phyloP scores from a whole-genome alignment of 2,329 filamentous ascomycete genomes.

The Colletotrichum shisoi region DNA sequence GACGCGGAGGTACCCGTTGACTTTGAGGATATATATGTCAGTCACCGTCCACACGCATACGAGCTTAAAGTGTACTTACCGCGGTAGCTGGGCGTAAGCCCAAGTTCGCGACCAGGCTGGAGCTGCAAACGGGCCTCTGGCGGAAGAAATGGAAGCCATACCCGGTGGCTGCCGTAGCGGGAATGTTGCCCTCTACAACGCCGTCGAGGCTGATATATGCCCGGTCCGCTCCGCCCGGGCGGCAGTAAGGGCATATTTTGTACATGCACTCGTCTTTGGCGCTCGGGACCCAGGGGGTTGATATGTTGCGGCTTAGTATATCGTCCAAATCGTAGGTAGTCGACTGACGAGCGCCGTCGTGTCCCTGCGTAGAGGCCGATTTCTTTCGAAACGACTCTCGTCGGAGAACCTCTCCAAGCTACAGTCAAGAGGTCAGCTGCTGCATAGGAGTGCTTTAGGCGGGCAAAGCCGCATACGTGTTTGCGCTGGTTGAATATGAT shows the following conservation, averaged over 20 bases:
- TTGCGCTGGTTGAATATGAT: constrained; percentile 60
- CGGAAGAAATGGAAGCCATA: constrained; percentile 60
- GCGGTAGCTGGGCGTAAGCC: constrained; percentile 51
- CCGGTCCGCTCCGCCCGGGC: constrained; percentile 54
- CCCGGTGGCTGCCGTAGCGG: constrained; percentile 58
- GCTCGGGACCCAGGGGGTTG: constrained; percentile 52
- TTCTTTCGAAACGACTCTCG: constrained; percentile 28
- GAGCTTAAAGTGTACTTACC: constrained; percentile 44
- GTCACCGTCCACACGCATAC: too few species aligned
- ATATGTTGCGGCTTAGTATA: constrained; percentile 18
- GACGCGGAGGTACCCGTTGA: not conserved
- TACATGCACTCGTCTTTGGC: constrained; percentile 57
- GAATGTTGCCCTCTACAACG: constrained; percentile 59
- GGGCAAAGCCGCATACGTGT: constrained; percentile 49
- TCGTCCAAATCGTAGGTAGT: constrained; percentile 16
- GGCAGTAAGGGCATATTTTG: constrained; percentile 61
- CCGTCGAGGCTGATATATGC: constrained; percentile 60
- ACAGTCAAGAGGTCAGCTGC: not conserved
- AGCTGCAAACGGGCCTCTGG: constrained; percentile 55
- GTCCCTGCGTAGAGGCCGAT: not conserved
- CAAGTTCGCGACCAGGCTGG: constrained; percentile 51
- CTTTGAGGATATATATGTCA: constrained; percentile 6
- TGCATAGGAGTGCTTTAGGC: not conserved
- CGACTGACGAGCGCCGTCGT: constrained; percentile 8
- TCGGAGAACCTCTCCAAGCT: constrained; percentile 33